Base-by-base conservation (phyloP, 306 rosid species). In the Sophora flavescens region DNA sequence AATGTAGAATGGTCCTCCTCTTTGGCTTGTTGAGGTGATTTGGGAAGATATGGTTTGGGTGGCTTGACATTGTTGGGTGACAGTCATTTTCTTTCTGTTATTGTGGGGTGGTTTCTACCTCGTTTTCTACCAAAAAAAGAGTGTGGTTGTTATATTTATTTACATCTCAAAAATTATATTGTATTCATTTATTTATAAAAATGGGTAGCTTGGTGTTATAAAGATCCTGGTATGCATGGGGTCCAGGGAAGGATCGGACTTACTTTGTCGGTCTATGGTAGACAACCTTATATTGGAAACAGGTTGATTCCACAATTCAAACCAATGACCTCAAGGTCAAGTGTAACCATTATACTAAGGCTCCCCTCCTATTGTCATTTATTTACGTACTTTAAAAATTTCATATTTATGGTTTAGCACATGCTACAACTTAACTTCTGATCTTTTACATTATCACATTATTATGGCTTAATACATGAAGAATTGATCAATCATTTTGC, bases 381-480 rank as follows among this genome's bases (percentile, higher is more conserved):
- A 39, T 61, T 42, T 72, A 36, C 52, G 73, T 17, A 42, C 78
- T 42, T 30, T 8, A 39, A 41, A 48, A 30, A 18, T 10, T 38
- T n/a, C 18, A 15, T 6, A 26, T 39, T 18, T 71, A 36, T 70
- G 22, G 15, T 68, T 76, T 45, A 1, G 47, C 0, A 18, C 57
- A 53, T 76, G 52, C 18, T 63, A 33, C 74, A 62, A 22, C 62
- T 74, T 69, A 68, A 42, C 66, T 59, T 61, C 26, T 22, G 53
- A 59, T 39, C 4, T 57, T 65, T 54, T 15, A 14, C 36, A 54
- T 45, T 53, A 33, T 72, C 59, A 59, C 45, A 66, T 67, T 28
- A 58, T 38, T 14, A 30, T 14, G 68, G 16, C 38, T 68, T 70
- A 33, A 42, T 59, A 22, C 60, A 66, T 32, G 60, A 50, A n/a